These are phyloP conservation scores for Pyricularia grisea DNA, from an alignment of 2,329 filamentous ascomycete genomes.

Conservation along the genomic window DNA sequence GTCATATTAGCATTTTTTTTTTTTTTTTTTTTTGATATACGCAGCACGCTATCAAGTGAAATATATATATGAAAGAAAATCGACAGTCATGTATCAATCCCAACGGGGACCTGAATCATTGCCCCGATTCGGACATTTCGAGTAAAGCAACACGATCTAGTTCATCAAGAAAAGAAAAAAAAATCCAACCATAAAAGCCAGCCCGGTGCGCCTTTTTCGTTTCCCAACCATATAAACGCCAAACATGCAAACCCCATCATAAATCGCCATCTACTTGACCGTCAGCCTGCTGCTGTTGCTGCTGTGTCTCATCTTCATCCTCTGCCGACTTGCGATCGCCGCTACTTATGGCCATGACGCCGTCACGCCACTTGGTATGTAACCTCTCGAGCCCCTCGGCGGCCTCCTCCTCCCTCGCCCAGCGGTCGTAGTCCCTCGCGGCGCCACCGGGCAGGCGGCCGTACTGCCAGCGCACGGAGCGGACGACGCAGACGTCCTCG, in stretches of 20 bases:
- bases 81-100: neutral
- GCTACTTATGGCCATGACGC: neutral
- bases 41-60: neutral
- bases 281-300: neutral
- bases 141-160: neutral
- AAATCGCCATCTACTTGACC: neutral
- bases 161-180: neutral
- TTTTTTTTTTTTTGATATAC: neutral
- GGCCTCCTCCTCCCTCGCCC: neutral
- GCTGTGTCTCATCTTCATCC: neutral
- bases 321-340: neutral
- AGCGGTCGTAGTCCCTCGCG: neutral
- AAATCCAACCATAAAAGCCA: neutral
- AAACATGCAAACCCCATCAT: neutral
- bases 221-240: neutral
- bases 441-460: conserved; percentile 3
- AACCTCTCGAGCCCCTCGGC: neutral
- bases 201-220: neutral
- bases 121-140: neutral
- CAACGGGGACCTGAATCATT: neutral
- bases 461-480: conserved; percentile 3
- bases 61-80: no score
- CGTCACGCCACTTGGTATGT: conserved; percentile 1
- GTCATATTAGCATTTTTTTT: no score
- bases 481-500: conserved; percentile 5